Base-by-base conservation (phyloP, 2,329 filamentous ascomycete species). In the Venturia aucupariae region DNA sequence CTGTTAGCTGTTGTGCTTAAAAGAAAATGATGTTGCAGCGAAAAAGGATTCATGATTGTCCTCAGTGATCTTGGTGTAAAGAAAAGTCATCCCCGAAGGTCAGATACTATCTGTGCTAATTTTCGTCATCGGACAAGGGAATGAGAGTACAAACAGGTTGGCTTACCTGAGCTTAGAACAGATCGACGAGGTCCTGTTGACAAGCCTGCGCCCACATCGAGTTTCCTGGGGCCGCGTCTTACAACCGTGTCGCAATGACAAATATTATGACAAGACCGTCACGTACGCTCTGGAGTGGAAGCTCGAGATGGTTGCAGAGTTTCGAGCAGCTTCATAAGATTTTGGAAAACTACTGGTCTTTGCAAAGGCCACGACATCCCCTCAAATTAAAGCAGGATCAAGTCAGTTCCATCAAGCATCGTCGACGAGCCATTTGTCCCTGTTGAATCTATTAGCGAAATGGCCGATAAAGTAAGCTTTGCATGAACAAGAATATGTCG, bases 51-150 rank as follows among this genome's bases (percentile, higher is more conserved):
- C 24, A 57, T 39, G 3, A 71, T 68, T 30, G 75, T 69, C 1
- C 82, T 86, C 84, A 86, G 84, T 83, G 84, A 86, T 86, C 84
- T 86, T 86, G 84, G 84, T 86, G 82, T 81, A 39, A 80, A 75
- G 79, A 75, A 73, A 78, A 80, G 78, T 77, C 84, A 86, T 70
- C 78, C 79, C 79, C 75, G 71, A 73, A 80, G 77, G 80, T 86
- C 84, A 85, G 78, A 76, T 86, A 86, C 84, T 86, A 86, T 88
- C 85, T 88, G 81, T 80, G 76, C 80, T 75, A 77, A 72, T 81
- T 86, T 74, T 88, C 86, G 87, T 88, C 86, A 85, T 86, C 72
- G 84, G 81, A 81, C 76, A 68, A 71, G 72, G 62, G 60, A 54
- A 32, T 44, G 68, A 27, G 59, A 51, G 24, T 24, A 44, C 24